Percentiles rank a stretch among this genome's conserved stretches.
phyloP scores from a whole-genome alignment of 2,329 filamentous ascomycete species.

The Sclerotinia sclerotiorum region DNA sequence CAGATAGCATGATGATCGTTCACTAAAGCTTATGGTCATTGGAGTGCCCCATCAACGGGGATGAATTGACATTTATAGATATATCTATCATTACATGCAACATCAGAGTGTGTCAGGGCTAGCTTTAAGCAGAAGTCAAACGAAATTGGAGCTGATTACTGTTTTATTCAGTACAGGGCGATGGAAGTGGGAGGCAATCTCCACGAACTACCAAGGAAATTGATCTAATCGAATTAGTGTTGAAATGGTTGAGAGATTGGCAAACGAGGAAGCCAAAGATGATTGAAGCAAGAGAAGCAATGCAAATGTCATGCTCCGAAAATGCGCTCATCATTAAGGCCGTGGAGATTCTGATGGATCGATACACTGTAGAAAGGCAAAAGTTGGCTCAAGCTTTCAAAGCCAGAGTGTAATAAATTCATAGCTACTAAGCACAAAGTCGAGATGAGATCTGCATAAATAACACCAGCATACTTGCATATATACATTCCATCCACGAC shows the following conservation, averaged over 20 bases:
- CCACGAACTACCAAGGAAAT: not conserved
- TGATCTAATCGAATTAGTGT: not conserved
- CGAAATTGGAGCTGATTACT: not conserved
- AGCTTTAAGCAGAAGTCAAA: not conserved
- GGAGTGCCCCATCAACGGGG: not conserved
- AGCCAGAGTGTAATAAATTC: not conserved
- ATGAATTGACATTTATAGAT: not conserved
- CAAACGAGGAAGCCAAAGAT: not conserved
- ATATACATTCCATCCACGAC: not conserved
- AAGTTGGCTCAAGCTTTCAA: not conserved
- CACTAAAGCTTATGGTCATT: not conserved
- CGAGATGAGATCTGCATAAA: not conserved
- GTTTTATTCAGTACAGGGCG: not conserved
- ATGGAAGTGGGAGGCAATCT: not conserved
- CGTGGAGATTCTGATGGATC: not conserved
- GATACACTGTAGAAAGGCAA: not conserved
- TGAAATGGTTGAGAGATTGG: not conserved
- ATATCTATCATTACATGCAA: not conserved
- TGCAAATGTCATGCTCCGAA: not conserved
- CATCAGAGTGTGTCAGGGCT: not conserved
- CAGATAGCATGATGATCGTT: too few relatives aligned
- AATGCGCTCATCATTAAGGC: not conserved
- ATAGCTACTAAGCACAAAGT: not conserved
- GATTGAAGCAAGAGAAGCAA: not conserved
- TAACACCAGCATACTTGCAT: too few relatives aligned